Evolutionary conservation across 2,329 filamentous ascomycete species (phyloP).

Genomic region (Aspergillus neoniger): DNA sequence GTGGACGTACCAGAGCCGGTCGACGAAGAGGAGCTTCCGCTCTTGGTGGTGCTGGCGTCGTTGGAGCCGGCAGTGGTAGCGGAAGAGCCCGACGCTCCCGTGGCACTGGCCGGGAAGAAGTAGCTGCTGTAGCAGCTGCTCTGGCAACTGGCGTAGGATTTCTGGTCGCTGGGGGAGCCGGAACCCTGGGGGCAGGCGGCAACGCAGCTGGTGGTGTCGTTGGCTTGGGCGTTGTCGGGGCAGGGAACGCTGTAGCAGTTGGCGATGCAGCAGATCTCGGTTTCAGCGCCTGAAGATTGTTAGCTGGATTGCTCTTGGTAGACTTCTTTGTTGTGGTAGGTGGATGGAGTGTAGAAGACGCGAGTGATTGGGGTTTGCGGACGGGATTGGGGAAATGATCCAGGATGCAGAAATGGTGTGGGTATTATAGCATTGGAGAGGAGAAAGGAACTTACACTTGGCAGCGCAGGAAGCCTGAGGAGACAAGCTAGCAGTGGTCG

Average conservation of each 20-base stretch:
- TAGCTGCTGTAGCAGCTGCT: slow-evolving; percentile 52
- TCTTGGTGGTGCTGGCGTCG: slow-evolving; percentile 16
- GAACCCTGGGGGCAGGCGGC: slow-evolving; percentile 56
- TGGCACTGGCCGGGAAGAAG: slow-evolving; percentile 45
- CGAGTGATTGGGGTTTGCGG: background rate
- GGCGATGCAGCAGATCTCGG: slow-evolving; percentile 55
- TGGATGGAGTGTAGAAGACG: background rate
- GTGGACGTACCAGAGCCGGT: slow-evolving; percentile 17
- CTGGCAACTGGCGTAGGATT: slow-evolving; percentile 52
- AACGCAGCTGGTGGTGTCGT: slow-evolving; percentile 55
- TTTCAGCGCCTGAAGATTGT: slow-evolving; percentile 37
- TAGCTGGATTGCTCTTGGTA: background rate
- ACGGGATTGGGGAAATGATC: background rate
- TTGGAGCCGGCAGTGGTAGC: slow-evolving; percentile 26
- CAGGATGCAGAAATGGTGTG: background rate
- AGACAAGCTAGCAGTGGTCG: slow-evolving; percentile 36
- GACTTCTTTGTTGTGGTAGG: background rate
- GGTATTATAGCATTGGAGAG: background rate
- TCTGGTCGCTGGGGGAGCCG: slow-evolving; percentile 48
- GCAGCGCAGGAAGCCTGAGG: slow-evolving; percentile 38
- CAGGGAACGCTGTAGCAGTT: slow-evolving; percentile 54
- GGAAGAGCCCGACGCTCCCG: slow-evolving; percentile 22
- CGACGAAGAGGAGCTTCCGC: slow-evolving; percentile 15
- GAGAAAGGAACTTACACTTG: slow-evolving; percentile 33
- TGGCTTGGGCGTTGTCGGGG: slow-evolving; percentile 52